Base-by-base conservation (phyloP, 371 early-diverging fungal genomes). In the Mucor mucedo region DNA sequence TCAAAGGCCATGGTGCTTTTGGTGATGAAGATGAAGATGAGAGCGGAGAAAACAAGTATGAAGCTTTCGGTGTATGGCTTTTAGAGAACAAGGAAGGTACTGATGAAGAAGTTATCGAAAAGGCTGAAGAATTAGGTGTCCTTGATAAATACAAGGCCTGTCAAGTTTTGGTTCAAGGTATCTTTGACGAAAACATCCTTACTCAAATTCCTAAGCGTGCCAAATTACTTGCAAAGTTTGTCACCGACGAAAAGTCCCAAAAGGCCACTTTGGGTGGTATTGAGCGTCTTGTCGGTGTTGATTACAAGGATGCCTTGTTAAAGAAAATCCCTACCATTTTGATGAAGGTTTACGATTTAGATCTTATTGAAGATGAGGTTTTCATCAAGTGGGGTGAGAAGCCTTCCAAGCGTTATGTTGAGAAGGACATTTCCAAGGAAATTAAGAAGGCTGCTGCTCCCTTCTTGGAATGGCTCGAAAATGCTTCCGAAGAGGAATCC, bases 321-420 rank as follows among this genome's bases (percentile, higher is more conserved):
- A 71, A 86, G 66, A 92, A 93, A 80, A 82, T 89, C 10, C 87
- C 94, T 16, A 66, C 84, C 30, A 87, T 96, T 56, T 82, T 98
- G 73, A 93, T 94, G 90, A 88, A 85, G 33, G 78, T 96, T 52
- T 98, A 95, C 71, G 93, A 97, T 58, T 86, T 81, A 55, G 98
- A 98, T 60, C 74, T 98, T 44, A 73, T 98, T 62, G 95, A 95
- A 28, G 99, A 98, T 77, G 95, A 95, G 9, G 89, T 89, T 21
- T 85, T 95, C 55, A 55, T 92, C 28, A 89, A 90, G 55, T 97
- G 98, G 98, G 94, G 89, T 58, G 93, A 89, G 65, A 94, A 95
- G 79, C 84, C 90, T 30, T 84, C 85, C 66, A 96, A 96, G 85
- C 91, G 92, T 74, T 97, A 92, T 72, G 95, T 96, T 49, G 93